Evolutionary conservation across 2,329 filamentous ascomycete genomes (phyloP), one percentile per base, ranked within the genome.

Genomic region (Colletotrichum brevisporum): DNA sequence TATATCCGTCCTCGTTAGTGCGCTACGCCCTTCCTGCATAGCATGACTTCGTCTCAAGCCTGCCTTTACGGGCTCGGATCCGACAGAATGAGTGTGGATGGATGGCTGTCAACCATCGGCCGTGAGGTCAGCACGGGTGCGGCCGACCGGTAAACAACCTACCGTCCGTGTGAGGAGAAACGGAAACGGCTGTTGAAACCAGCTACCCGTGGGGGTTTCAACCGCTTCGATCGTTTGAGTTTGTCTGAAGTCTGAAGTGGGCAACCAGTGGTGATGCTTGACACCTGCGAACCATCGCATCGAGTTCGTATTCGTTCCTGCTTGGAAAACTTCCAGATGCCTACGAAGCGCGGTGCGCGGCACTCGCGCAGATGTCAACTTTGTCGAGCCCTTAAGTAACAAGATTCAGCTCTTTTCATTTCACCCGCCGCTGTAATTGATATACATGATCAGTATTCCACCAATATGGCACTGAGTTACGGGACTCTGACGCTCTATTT

Each of bases 241-340:
- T 60, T 41, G 24, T 50, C 43, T 26, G 24, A 59, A 54, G 2
- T 39, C 21, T 31, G 66, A n/a, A n/a, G 10, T 24, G 21, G 21
- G 21, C 21, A 3, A 24, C 36, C 55, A 45, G 8, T 18, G 54
- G 16, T 60, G 41, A 48, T 51, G 52, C 43, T 64, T 24, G 54
- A n/a, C 21, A n/a, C 39, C 54, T 39, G 50, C 18, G 48, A 54
- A 41, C 59, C 21, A 58, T 36, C 21, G 39, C 41, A 21, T 27
- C 62, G 66, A 60, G 18, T 66, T 66, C 66, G 66, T 69, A 60
- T 69, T 69, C 62, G 66, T 65, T 57, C 13, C 41, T 26, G 9
- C 24, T 8, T 36, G 9, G 31, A n/a, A 18, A n/a, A 48, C 6
- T 6, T 48, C 18, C 18, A 10, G 45, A 36, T 36, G 31, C 31